phyloP scores from a whole-genome alignment of 257 asterid species.

The Plantago elongata region DNA sequence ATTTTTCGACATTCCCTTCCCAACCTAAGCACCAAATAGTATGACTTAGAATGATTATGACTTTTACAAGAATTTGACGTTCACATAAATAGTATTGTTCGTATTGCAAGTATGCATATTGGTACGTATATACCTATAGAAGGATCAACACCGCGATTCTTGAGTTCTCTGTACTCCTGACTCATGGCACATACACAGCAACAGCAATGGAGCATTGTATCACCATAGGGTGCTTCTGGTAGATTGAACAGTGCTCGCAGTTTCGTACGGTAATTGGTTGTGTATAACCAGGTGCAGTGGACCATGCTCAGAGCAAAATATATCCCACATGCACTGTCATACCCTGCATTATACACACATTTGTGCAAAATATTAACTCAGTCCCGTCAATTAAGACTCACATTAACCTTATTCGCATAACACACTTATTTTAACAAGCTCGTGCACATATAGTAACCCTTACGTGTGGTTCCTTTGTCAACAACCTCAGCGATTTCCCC shows the following conservation, averaged over 20 bases:
- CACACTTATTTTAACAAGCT: no score
- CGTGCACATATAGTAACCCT: not conserved
- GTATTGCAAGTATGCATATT: not conserved
- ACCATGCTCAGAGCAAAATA: conserved; percentile 27
- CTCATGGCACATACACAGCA: conserved; percentile 35
- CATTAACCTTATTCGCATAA: no score
- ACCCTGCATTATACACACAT: conserved; percentile 12
- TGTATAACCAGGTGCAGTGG: conserved; percentile 35
- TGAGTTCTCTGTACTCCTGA: conserved; percentile 41
- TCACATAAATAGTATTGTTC: not conserved
- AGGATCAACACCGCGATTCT: conserved; percentile 32
- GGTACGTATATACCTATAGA: conserved; percentile 23
- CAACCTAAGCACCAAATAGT: conserved; percentile 22
- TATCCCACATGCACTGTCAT: conserved; percentile 22
- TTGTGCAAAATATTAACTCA: not conserved
- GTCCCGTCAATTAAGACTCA: not conserved
- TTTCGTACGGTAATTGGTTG: conserved; percentile 33
- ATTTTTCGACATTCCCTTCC: conserved; percentile 36
- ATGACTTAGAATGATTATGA: not conserved
- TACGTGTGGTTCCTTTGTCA: conserved; percentile 38
- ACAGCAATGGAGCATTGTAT: conserved; percentile 28
- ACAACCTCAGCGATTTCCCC: conserved; percentile 33
- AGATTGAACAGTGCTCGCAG: conserved; percentile 28
- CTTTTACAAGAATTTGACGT: not conserved
- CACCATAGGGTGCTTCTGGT: conserved; percentile 33